phyloP scores from a whole-genome alignment of 257 asterid species.

The Fraxinus quadrangulata region DNA sequence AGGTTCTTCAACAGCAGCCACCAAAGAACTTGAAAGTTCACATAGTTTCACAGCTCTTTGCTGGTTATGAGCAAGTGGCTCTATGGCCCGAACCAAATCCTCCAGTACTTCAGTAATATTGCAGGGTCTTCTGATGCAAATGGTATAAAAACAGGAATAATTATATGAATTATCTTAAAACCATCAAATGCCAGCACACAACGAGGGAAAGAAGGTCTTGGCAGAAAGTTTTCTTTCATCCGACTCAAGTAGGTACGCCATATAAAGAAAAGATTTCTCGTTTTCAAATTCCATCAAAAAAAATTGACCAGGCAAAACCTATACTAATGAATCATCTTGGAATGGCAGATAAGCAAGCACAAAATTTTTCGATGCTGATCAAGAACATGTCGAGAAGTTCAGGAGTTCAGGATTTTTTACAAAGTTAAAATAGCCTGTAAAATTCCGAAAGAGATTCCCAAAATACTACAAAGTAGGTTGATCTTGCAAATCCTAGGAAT shows the following conservation, averaged over 20 bases:
- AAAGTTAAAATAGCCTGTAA: conserved; percentile 3
- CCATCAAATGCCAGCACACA: not conserved
- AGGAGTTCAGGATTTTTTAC: conserved; percentile 10
- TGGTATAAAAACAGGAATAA: not conserved
- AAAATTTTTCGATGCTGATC: not conserved
- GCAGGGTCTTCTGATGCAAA: conserved; percentile 62
- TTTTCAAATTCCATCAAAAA: not conserved
- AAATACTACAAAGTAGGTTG: conserved; percentile 6
- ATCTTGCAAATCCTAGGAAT: not conserved
- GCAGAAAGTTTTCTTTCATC: not conserved
- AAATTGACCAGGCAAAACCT: conserved; percentile 5
- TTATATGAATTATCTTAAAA: not conserved
- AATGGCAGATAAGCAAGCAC: not conserved
- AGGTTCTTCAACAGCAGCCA: conserved; percentile 86
- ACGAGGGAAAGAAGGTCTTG: conserved; percentile 3
- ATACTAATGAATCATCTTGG: conserved; percentile 7
- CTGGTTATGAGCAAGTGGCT: conserved; percentile 77
- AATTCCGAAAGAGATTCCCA: not conserved
- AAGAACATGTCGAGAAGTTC: conserved; percentile 13
- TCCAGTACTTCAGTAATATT: conserved; percentile 61
- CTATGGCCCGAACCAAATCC: conserved; percentile 79
- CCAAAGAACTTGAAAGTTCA: conserved; percentile 59
- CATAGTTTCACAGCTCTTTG: conserved; percentile 59
- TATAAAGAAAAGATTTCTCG: too few species aligned
- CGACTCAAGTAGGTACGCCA: too few species aligned